These are phyloP conservation scores for Coprinopsis sp. DNA, from an alignment of 768 basidiomycete species.

Conservation along the genomic window DNA sequence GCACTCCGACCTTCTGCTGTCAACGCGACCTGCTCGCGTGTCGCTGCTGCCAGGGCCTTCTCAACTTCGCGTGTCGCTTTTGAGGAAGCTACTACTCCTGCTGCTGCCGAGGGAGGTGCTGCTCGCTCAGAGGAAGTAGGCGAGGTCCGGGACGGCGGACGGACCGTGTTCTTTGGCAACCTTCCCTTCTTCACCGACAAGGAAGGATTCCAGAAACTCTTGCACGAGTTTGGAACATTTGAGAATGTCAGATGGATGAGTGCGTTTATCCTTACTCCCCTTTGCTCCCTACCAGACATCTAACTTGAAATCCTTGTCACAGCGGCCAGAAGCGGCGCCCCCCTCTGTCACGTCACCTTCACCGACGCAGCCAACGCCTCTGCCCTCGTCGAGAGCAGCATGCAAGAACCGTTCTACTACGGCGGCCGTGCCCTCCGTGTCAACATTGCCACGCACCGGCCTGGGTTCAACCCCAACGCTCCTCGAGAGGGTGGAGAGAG, in stretches of 20 bases:
- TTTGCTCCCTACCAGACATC: neutral
- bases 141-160: neutral
- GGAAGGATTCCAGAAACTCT: slow-evolving; percentile 3
- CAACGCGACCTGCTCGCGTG: neutral
- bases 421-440: slow-evolving; percentile 2
- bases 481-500: neutral
- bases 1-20: too few relatives aligned
- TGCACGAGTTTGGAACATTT: slow-evolving; percentile 2
- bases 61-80: neutral
- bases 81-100: neutral
- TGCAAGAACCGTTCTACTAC: slow-evolving; percentile 6
- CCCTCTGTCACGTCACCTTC: slow-evolving; percentile 1
- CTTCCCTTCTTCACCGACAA: slow-evolving; percentile 8
- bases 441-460: neutral
- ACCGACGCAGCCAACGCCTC: neutral
- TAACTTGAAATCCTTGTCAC: neutral
- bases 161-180: slow-evolving; percentile 1
- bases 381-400: slow-evolving; percentile 7
- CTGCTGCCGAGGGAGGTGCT: neutral
- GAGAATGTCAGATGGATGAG: neutral
- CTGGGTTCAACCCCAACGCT: neutral
- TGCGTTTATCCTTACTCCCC: neutral
- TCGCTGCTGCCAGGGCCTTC: neutral
- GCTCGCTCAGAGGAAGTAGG: too few relatives aligned
- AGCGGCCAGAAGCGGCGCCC: neutral